These are phyloP conservation scores for Rhizoclosmatium globosum DNA, from an alignment of 192 early-diverging fungal species.

Conservation along the genomic window DNA sequence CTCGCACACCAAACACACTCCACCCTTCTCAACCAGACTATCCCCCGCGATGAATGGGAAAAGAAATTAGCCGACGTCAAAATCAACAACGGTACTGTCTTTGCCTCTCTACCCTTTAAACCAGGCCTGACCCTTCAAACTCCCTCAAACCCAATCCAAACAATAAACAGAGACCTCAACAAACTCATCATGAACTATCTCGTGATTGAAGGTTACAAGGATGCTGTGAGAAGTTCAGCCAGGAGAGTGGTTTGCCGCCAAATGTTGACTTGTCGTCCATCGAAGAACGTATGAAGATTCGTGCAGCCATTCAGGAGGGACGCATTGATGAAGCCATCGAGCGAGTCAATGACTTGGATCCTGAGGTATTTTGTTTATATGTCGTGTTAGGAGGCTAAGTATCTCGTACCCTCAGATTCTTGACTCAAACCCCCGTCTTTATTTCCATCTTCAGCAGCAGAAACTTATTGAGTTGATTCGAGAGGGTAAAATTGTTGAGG, in stretches of 20 bases:
- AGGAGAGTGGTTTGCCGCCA: conserved; percentile 83
- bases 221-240: conserved; percentile 97
- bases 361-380: conserved; percentile 71
- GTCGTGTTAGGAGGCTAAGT: conserved; percentile 2
- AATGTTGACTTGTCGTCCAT: conserved; percentile 87
- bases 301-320: conserved; percentile 89
- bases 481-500: conserved; percentile 78
- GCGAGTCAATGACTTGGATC: conserved; percentile 97
- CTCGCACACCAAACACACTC: too few relatives aligned
- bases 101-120: background rate
- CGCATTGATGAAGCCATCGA: conserved; percentile 95
- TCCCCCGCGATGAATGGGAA: conserved; percentile 81
- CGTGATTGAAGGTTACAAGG: conserved; percentile 98
- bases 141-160: background rate
- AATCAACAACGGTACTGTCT: conserved; percentile 79
- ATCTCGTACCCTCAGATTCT: conserved; percentile 69
- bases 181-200: conserved; percentile 99
- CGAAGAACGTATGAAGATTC: conserved; percentile 94
- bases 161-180: conserved; percentile 78
- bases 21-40: conserved; percentile 10
- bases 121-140: background rate
- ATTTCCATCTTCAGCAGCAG: conserved; percentile 97
- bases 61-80: conserved; percentile 81
- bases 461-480: conserved; percentile 95
- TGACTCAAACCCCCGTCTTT: conserved; percentile 92